Base-by-base conservation (phyloP, 805 yeast genomes). In the Yarrowia hollandica region DNA sequence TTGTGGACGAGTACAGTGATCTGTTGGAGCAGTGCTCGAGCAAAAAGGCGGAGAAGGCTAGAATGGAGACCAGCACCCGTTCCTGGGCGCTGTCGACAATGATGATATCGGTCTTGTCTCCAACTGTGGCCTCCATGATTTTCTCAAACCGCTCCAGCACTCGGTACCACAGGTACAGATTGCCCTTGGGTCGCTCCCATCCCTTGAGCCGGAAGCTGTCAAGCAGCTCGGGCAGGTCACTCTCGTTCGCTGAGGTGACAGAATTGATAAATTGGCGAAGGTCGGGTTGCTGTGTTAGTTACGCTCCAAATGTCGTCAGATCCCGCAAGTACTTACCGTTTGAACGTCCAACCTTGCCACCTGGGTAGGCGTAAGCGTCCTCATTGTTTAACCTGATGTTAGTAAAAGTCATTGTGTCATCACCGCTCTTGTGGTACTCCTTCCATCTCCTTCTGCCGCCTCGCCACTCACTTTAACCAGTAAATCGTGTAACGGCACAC, bases 71-170 rank as follows among this genome's bases (percentile, higher is more conserved):
- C 22, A 84, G 68, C 3, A 82, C 61, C 1, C 61, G 66, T 34
- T 77, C 81, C 62, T 88, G 94, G 0, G 69, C 69, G 0, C 61
- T 58, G 0, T 72, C 66, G 60, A 88, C 75, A 14, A 74, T 74
- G 10, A 52, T 35, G 22, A 52, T 34, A 16, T 52, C 58, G 2
- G 42, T 37, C 44, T 52, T 25, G 33, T 81, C 81, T 7, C 72
- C 72, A 14, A 86, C 79, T 19, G 79, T 73, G 3, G 66, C 65
- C 55, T 83, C 86, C 57, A 88, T 73, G 6, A 88, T 77, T 11
- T 75, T 78, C 68, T 91, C 97, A 67, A 91, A 82, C 65, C 85
- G 76, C 69, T 90, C 86, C 65, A 92, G 74, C 1, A 88, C 82
- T 0, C 85, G 79, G 25, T 88, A 80, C 94, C 96, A 91, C 61